Conservation (phyloP, 495 filamentous ascomycete genomes). For the Chaetomium tenue region DNA sequence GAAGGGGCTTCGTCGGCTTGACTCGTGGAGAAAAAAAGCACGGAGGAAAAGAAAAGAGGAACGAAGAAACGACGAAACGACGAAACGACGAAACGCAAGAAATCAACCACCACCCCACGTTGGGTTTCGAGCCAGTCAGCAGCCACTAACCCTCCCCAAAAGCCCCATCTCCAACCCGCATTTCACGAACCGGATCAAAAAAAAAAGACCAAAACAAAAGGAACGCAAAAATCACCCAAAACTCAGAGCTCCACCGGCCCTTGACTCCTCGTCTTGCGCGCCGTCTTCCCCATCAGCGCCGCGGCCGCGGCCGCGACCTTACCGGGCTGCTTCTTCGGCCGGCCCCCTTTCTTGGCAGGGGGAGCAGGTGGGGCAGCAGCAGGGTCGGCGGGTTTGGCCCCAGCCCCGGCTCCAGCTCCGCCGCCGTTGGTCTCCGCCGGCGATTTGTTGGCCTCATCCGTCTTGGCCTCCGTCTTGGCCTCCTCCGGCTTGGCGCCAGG, state of each 20-base stretch:
- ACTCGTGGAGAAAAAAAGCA: neutral
- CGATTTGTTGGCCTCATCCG: neutral
- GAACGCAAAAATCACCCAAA: neutral
- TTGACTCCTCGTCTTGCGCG: conserved; percentile 48
- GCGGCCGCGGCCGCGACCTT: conserved; percentile 9
- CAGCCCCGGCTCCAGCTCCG: neutral
- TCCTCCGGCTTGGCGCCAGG: neutral
- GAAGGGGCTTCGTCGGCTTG: too few species aligned
- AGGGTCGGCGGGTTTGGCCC: neutral
- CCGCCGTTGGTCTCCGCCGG: conserved; percentile 1
- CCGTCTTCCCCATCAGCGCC: conserved; percentile 38
- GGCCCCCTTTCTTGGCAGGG: conserved; percentile 31
- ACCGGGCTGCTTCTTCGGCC: conserved; percentile 43
- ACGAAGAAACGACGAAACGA: neutral
- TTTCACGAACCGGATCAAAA: neutral
- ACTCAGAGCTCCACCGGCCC: conserved; percentile 30
- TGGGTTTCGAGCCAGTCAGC: neutral
- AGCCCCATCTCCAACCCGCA: neutral
- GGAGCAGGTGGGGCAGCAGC: neutral
- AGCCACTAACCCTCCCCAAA: conserved; percentile 7
- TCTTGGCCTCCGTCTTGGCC: neutral
- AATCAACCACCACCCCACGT: neutral
- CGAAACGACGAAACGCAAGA: neutral
- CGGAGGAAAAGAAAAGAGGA: neutral
- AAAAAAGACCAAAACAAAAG: too few species aligned